Conservation (phyloP, 345 rosid genomes). For the Durio zibethinus region DNA sequence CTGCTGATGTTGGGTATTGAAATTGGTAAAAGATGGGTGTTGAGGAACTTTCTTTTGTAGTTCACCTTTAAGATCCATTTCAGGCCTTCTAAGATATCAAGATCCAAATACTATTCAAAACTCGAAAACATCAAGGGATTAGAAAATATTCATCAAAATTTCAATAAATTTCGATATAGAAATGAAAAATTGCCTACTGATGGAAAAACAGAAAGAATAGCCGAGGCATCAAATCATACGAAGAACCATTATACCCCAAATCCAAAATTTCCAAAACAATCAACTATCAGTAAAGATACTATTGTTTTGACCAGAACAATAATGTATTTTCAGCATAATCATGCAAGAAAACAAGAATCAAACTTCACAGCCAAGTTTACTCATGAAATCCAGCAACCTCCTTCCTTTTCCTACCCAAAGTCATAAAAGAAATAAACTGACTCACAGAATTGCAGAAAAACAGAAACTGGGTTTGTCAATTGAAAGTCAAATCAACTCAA, state of each 20-base stretch:
- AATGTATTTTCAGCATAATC: background rate
- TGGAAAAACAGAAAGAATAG: background rate
- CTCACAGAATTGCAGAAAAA: background rate
- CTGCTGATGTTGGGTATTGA: slow-evolving; percentile 38
- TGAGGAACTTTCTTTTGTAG: slow-evolving; percentile 31
- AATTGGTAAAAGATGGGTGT: slow-evolving; percentile 34
- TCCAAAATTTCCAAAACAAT: background rate
- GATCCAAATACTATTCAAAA: slow-evolving; percentile 12
- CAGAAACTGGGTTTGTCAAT: background rate
- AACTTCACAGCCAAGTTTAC: background rate
- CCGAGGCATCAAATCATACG: background rate
- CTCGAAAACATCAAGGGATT: slow-evolving; percentile 14
- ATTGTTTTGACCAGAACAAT: background rate
- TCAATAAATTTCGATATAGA: background rate
- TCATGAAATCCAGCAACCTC: slow-evolving; percentile 1
- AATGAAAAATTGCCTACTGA: background rate
- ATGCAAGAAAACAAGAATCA: slow-evolving; percentile 1
- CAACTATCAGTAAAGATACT: background rate
- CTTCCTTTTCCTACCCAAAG: background rate
- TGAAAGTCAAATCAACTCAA: slow-evolving; percentile 13
- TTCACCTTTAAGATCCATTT: slow-evolving; percentile 58
- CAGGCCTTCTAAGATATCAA: slow-evolving; percentile 14
- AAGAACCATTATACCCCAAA: background rate
- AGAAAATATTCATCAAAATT: slow-evolving; percentile 2
- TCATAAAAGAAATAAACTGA: background rate